phyloP scores from a whole-genome alignment of 2,329 filamentous ascomycete species.

The Scedosporium minutisporum region DNA sequence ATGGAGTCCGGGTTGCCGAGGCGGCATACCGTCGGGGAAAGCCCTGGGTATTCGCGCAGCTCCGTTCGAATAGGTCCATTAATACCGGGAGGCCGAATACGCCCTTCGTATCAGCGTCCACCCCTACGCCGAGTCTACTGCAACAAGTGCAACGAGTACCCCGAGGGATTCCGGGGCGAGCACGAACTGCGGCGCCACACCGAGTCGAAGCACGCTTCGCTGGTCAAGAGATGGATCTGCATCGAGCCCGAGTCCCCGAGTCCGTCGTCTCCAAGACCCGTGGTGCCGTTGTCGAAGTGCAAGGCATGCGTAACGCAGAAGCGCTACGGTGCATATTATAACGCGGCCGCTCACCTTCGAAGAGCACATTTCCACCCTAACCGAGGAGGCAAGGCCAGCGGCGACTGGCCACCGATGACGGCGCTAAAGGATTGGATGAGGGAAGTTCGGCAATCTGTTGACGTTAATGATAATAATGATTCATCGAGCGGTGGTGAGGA shows the following conservation, averaged over 20 bases:
- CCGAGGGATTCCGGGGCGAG: slow-evolving; percentile 80
- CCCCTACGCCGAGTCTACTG: slow-evolving; percentile 68
- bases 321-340: slow-evolving; percentile 49
- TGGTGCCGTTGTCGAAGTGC: slow-evolving; percentile 43
- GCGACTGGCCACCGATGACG: slow-evolving; percentile 49
- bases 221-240: slow-evolving; percentile 48
- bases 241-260: slow-evolving; percentile 34
- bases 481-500: slow-evolving; percentile 44
- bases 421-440: slow-evolving; percentile 52
- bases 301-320: slow-evolving; percentile 48
- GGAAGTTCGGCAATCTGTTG: slow-evolving; percentile 43
- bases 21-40: slow-evolving; percentile 37
- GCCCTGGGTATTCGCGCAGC: slow-evolving; percentile 29
- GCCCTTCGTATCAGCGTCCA: slow-evolving; percentile 39
- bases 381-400: slow-evolving; percentile 45
- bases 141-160: slow-evolving; percentile 67
- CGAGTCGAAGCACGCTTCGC: slow-evolving; percentile 45
- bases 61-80: slow-evolving; percentile 31
- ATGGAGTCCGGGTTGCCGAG: slow-evolving; percentile 21
- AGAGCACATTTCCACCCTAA: slow-evolving; percentile 48
- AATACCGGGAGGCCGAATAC: slow-evolving; percentile 26
- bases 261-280: slow-evolving; percentile 31
- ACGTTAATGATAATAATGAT: slow-evolving; percentile 33
- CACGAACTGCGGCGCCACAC: slow-evolving; percentile 70
- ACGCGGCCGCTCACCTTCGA: slow-evolving; percentile 48